Evolutionary conservation across 2,329 filamentous ascomycete genomes (phyloP).

Genomic region (Xylariaceae sp.): DNA sequence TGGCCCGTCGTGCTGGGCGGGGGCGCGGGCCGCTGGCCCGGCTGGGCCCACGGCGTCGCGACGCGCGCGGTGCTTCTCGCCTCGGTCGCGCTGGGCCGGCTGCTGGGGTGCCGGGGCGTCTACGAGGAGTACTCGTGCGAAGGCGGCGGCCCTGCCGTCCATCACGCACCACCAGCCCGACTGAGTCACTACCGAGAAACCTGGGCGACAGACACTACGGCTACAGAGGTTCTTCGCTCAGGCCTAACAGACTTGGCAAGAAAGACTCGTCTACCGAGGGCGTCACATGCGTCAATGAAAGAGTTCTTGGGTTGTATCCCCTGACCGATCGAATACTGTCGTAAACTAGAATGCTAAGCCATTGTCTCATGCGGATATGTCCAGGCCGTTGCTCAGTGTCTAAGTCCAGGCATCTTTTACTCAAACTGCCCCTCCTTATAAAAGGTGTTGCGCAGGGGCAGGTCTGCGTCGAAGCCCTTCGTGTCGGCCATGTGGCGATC

Average conservation of each 20-base stretch:
- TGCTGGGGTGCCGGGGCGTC: conserved; percentile 12
- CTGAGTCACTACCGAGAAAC: no score
- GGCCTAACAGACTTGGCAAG: no score
- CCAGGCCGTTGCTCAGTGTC: no score
- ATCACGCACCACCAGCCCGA: no score
- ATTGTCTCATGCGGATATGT: no score
- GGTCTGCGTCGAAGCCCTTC: conserved; percentile 25
- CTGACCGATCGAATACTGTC: no score
- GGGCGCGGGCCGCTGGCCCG: conserved; percentile 4
- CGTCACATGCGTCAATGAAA: no score
- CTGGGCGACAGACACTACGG: no score
- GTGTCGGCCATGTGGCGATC: conserved; percentile 34
- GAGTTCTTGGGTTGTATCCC: no score
- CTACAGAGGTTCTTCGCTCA: no score
- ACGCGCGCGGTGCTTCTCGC: conserved; percentile 12
- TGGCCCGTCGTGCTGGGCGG: conserved; percentile 12
- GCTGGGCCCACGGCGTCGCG: conserved; percentile 7
- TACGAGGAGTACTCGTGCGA: conserved; percentile 12
- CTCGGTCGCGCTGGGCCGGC: conserved; percentile 10
- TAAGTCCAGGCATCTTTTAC: conserved; percentile 6
- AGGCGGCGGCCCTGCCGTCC: neutral
- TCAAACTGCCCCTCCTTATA: conserved; percentile 15
- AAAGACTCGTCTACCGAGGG: no score
- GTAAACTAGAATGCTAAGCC: no score
- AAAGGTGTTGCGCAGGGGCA: conserved; percentile 27